Evolutionary conservation across 768 basidiomycete species (phyloP).

Genomic region (Termitomyces sp.): DNA sequence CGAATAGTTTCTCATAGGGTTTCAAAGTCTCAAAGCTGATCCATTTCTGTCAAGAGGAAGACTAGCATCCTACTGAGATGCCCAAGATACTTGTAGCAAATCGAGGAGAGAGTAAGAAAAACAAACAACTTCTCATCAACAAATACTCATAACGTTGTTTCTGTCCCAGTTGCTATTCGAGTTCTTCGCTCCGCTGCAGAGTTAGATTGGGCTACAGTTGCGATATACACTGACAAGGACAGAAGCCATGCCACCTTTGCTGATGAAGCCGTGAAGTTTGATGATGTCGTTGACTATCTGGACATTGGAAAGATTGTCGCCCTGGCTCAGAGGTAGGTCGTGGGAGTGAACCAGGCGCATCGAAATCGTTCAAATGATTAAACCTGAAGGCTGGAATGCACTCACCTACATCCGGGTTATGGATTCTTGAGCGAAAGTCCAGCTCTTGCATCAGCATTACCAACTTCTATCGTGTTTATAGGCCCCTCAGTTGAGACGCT

Average conservation of each 20-base stretch:
- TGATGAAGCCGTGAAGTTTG: constrained; percentile 84
- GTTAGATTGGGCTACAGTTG: constrained; percentile 68
- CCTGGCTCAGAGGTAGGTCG: constrained; percentile 21
- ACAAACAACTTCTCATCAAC: constrained; percentile 19
- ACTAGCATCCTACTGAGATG: constrained; percentile 15
- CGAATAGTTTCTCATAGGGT: constrained; percentile 2
- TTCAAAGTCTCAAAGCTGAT: neutral
- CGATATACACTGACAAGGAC: constrained; percentile 82
- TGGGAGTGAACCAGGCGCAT: neutral
- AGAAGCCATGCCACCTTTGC: constrained; percentile 79
- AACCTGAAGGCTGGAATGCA: constrained; percentile 22
- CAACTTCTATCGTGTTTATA: constrained; percentile 65
- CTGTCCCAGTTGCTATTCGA: constrained; percentile 72
- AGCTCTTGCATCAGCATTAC: constrained; percentile 71
- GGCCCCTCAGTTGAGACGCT: constrained; percentile 79
- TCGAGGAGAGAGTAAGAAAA: constrained; percentile 55
- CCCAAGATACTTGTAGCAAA: constrained; percentile 75
- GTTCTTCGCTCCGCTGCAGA: constrained; percentile 69
- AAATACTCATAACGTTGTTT: constrained; percentile 6
- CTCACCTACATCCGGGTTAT: constrained; percentile 52
- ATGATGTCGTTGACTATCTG: constrained; percentile 49
- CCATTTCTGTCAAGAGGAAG: neutral
- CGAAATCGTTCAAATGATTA: neutral
- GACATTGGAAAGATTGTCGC: constrained; percentile 24
- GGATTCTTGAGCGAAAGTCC: constrained; percentile 89